Conservation (phyloP, 2,329 filamentous ascomycete species). For the Ascochyta lentis region DNA sequence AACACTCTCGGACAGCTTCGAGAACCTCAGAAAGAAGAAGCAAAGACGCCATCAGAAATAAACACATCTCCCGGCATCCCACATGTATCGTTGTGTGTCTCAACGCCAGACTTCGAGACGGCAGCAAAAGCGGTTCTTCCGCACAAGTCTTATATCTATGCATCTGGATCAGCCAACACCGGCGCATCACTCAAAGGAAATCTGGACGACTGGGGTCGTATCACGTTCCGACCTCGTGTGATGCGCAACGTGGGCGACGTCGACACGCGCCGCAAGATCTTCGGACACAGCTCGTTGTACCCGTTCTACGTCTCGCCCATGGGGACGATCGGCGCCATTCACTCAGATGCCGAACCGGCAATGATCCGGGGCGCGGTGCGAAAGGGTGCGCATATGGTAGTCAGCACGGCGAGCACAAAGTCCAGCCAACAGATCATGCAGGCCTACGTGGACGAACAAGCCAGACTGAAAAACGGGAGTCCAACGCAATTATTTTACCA, state of each 20-base stretch:
- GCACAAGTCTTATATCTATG: slow-evolving; percentile 44
- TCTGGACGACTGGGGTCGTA: slow-evolving; percentile 43
- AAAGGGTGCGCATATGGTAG: slow-evolving; percentile 45
- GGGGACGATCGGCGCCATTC: slow-evolving; percentile 46
- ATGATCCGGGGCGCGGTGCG: slow-evolving; percentile 45
- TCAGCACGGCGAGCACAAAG: slow-evolving; percentile 46
- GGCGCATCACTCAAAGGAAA: slow-evolving; percentile 42
- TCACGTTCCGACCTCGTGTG: slow-evolving; percentile 46
- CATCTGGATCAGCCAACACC: slow-evolving; percentile 44
- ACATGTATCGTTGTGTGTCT: slow-evolving; percentile 40
- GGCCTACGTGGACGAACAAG: slow-evolving; percentile 34
- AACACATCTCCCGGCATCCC: slow-evolving; percentile 34
- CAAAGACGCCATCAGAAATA: slow-evolving; percentile 25
- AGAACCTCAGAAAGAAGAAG: slow-evolving; percentile 29
- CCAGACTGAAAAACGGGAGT: slow-evolving; percentile 32
- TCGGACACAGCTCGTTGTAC: slow-evolving; percentile 43
- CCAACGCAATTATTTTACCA: slow-evolving; percentile 44
- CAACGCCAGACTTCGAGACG: slow-evolving; percentile 42
- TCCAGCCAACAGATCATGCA: slow-evolving; percentile 44
- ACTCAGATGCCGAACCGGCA: slow-evolving; percentile 46
- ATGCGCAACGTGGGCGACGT: slow-evolving; percentile 46
- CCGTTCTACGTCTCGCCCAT: slow-evolving; percentile 52
- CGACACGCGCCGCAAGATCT: slow-evolving; percentile 39
- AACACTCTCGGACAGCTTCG: slow-evolving; percentile 40
- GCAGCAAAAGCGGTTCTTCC: slow-evolving; percentile 42